Evolutionary conservation across 345 rosid species (phyloP), one percentile per base, ranked within the genome.

Genomic region (Pistacia vera): DNA sequence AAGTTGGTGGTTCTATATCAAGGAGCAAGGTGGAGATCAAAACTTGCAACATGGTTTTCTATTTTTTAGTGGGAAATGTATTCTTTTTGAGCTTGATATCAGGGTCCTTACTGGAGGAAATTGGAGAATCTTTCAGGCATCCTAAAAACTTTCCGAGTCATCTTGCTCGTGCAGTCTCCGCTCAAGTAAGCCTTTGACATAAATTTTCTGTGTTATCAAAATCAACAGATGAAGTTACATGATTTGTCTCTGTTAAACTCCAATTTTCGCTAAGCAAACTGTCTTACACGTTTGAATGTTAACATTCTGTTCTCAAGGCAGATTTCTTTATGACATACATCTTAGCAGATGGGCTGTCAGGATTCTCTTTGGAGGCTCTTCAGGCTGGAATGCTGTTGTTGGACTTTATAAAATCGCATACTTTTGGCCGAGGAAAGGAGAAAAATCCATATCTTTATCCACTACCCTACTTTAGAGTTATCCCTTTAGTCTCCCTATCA

Each of bases 11-110:
- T 38, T 95, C 92, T 52, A 69, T 87, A 64, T 92, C 96, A 59
- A 90, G 82, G 77, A 95, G 97, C 88, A 90, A 86, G 74, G 92
- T 86, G 70, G 98, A 95, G 88, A 90, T 92, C n/a, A 93, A 88
- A 85, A 90, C 99, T 73, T 91, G 98, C 88, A 90, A 92, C 82
- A 93, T 93, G 97, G 97, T 90, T 72, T 92, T 95, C 85, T 93
- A 89, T 85, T 95, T 95, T 79, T 92, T 92, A 8, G 81, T 95
- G 83, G 98, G 97, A 70, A 95, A 95, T 85, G 93, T 93, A 38
- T 92, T 93, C 88, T 90, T 95, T 79, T 68, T 93, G 88, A 93
- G 95, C 79, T 77, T 93, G 81, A 82, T 95, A 71, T 95, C 97
- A 44, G 99, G 98, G 35, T 95, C 99, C 68, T 81, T 95, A 73